phyloP scores from a whole-genome alignment of 2,329 filamentous ascomycete genomes.

The Exutisphaerella laricina region DNA sequence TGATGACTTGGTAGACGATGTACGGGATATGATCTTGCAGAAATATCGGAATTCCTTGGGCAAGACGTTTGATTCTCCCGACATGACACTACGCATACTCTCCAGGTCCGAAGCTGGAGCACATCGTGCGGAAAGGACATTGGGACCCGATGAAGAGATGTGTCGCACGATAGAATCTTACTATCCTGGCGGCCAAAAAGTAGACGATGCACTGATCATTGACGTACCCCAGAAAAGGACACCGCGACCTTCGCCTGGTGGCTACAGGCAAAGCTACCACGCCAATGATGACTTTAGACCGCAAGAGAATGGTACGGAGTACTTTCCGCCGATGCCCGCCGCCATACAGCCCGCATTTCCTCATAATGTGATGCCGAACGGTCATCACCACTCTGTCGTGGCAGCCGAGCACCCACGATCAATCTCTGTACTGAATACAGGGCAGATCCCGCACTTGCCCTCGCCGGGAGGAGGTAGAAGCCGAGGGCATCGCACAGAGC shows the following conservation, averaged over 20 bases:
- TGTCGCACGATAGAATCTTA: conserved; percentile 70
- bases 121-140: conserved; percentile 53
- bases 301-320: conserved; percentile 66
- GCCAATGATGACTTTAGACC: conserved; percentile 59
- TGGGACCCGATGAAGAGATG: conserved; percentile 85
- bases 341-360: conserved; percentile 39
- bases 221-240: conserved; percentile 73
- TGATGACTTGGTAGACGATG: conserved; percentile 89
- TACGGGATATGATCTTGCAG: conserved; percentile 82
- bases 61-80: conserved; percentile 81
- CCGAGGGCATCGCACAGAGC: conserved; percentile 23
- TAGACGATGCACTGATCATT: conserved; percentile 86
- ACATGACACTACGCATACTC: conserved; percentile 72
- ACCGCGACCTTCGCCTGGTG: conserved; percentile 71
- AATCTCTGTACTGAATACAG: conserved; percentile 75
- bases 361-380: conserved; percentile 31
- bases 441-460: conserved; percentile 72
- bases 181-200: conserved; percentile 78
- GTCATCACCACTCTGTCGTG: conserved; percentile 32
- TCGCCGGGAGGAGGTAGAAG: conserved; percentile 75
- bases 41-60: conserved; percentile 95
- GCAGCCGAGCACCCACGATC: conserved; percentile 51
- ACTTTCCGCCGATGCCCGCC: conserved; percentile 68
- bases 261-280: conserved; percentile 49
- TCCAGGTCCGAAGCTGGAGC: conserved; percentile 47